Conservation (phyloP, 805 yeast species). For the Barnettozyma siamensis region DNA sequence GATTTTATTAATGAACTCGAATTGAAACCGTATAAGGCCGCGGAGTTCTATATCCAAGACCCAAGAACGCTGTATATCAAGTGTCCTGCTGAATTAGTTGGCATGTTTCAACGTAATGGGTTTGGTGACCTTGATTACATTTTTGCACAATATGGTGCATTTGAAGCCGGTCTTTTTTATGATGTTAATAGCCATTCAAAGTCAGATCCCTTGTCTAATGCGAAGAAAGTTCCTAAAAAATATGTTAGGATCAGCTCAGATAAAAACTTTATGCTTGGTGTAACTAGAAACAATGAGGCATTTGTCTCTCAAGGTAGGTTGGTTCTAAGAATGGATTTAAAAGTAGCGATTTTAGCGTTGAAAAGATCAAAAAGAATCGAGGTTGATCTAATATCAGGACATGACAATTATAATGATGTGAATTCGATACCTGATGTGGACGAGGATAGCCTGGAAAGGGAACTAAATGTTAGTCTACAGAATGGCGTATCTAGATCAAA, state of each 20-base stretch:
- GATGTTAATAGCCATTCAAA: neutral
- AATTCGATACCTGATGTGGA: neutral
- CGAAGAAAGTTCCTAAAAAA: neutral
- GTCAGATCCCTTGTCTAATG: too few species aligned
- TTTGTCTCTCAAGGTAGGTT: neutral
- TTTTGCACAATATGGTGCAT: constrained; percentile 3
- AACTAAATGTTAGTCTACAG: too few species aligned
- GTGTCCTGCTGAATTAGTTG: neutral
- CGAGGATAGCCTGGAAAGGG: too few species aligned
- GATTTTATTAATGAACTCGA: too few species aligned
- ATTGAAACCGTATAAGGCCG: neutral
- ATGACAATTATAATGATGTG: neutral
- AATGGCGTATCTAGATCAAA: too few species aligned
- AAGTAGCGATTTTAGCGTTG: neutral
- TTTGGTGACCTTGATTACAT: neutral
- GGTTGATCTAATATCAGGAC: too few species aligned
- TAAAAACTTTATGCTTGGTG: neutral
- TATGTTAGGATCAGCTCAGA: neutral
- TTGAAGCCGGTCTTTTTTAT: neutral
- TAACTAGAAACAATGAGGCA: neutral
- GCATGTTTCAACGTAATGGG: neutral
- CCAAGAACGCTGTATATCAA: neutral
- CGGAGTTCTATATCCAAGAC: neutral
- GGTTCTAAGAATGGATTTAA: neutral
- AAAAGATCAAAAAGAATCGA: too few species aligned